Percentiles rank a stretch among this genome's conserved stretches.
phyloP scores from a whole-genome alignment of 2,329 filamentous ascomycete species.

The Aureobasidium melanogenum region DNA sequence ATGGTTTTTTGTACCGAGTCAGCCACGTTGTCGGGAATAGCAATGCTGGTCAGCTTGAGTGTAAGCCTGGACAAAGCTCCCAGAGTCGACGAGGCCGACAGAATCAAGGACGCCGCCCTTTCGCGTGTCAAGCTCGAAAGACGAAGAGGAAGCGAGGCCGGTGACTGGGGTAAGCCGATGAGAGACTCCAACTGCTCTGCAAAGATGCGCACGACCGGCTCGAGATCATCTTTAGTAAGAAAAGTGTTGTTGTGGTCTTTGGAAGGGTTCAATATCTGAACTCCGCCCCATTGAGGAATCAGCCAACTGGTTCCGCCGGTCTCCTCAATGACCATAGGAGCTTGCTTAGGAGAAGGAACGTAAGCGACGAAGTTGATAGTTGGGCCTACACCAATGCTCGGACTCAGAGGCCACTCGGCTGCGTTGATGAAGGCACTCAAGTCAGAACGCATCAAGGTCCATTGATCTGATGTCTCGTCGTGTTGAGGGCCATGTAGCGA shows the following conservation, averaged over 20 bases:
- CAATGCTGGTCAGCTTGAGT: conserved; percentile 75
- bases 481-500: conserved; percentile 51
- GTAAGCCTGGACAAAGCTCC: conserved; percentile 86
- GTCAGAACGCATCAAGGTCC: conserved; percentile 71
- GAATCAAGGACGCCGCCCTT: conserved; percentile 71
- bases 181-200: conserved; percentile 83
- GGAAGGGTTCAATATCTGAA: conserved; percentile 55
- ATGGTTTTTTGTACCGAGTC: conserved; percentile 77
- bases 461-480: conserved; percentile 47
- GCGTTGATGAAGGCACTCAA: conserved; percentile 94
- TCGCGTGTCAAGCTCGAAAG: conserved; percentile 80
- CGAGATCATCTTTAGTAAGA: conserved; percentile 58
- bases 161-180: conserved; percentile 72
- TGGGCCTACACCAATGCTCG: conserved; percentile 84
- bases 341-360: conserved; percentile 60
- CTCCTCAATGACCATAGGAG: conserved; percentile 52
- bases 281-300: conserved; percentile 89
- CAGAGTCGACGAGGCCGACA: conserved; percentile 85
- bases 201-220: conserved; percentile 78
- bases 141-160: conserved; percentile 69
- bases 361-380: conserved; percentile 96
- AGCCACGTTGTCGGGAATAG: conserved; percentile 80
- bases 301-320: conserved; percentile 70
- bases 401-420: conserved; percentile 92
- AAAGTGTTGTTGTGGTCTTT: conserved; percentile 21